Percentiles rank a stretch among this genome's conserved stretches.
Conservation (phyloP, 2,329 filamentous ascomycete genomes). For the Aspergillus fischeri region DNA sequence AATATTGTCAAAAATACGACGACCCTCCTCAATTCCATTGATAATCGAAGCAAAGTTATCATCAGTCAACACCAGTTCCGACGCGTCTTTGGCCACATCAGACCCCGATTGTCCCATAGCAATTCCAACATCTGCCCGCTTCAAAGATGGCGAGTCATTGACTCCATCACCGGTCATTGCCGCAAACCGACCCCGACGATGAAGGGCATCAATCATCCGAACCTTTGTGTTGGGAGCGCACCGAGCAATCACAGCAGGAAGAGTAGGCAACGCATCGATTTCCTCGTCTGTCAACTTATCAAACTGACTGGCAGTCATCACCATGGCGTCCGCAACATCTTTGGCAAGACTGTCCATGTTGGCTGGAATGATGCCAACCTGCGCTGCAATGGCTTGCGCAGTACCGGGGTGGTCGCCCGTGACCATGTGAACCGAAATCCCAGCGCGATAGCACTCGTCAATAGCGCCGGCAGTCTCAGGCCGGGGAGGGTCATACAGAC, state of each 20-base stretch:
- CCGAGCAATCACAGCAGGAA: conserved; percentile 57
- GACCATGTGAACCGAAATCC: conserved; percentile 78
- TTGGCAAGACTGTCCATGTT: conserved; percentile 58
- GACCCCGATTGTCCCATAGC: conserved; percentile 79
- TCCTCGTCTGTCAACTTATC: conserved; percentile 71
- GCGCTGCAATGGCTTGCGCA: conserved; percentile 70
- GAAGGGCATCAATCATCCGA: conserved; percentile 69
- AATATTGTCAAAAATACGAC: conserved; percentile 84
- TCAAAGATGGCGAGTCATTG: conserved; percentile 79
- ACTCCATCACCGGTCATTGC: conserved; percentile 90
- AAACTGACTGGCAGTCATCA: conserved; percentile 73
- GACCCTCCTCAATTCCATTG: conserved; percentile 75
- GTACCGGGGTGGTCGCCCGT: conserved; percentile 79
- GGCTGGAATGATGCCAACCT: conserved; percentile 71
- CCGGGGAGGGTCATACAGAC: conserved; percentile 82
- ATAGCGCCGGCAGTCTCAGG: conserved; percentile 73
- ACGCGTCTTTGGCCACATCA: conserved; percentile 70
- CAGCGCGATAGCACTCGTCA: conserved; percentile 64
- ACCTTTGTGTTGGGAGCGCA: conserved; percentile 66
- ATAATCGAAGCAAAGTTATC: conserved; percentile 88
- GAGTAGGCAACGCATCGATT: conserved; percentile 57
- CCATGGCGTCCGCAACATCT: conserved; percentile 62
- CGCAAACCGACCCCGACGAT: conserved; percentile 62
- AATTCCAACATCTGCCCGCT: conserved; percentile 78
- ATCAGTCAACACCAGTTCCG: conserved; percentile 67